Conservation (phyloP, 441 rosid species). For the Melastoma candidum region DNA sequence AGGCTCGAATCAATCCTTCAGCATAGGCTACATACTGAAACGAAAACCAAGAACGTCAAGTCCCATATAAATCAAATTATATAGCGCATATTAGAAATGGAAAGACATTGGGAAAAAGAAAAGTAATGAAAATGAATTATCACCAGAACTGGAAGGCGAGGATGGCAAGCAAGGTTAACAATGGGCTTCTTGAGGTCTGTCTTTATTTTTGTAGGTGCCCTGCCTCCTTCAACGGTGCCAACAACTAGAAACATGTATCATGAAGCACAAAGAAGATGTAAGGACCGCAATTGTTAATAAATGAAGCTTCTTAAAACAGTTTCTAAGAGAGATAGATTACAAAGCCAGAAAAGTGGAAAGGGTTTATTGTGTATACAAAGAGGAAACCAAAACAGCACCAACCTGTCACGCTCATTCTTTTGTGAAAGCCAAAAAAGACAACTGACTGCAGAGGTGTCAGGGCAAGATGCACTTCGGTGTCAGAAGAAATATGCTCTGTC, state of each 20-base stretch:
- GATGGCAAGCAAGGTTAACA: conserved; percentile 98
- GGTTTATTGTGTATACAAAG: neutral
- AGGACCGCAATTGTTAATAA: too few relatives aligned
- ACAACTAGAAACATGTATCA: conserved; percentile 52
- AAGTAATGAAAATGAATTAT: conserved; percentile 11
- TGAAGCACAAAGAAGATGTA: conserved; percentile 7
- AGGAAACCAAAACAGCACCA: conserved; percentile 12
- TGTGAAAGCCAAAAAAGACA: conserved; percentile 91
- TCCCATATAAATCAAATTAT: too few relatives aligned
- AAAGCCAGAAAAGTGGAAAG: too few relatives aligned
- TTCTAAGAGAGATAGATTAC: too few relatives aligned
- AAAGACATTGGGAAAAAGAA: neutral
- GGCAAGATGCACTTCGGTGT: conserved; percentile 91
- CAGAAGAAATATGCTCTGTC: conserved; percentile 63
- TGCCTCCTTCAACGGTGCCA: conserved; percentile 98
- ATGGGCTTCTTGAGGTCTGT: conserved; percentile 95
- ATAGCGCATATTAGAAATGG: too few relatives aligned
- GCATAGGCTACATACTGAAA: conserved; percentile 98
- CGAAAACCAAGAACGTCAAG: conserved; percentile 3
- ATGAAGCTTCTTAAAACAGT: too few relatives aligned
- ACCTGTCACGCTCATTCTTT: conserved; percentile 99
- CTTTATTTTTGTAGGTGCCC: conserved; percentile 92
- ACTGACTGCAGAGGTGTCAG: conserved; percentile 95
- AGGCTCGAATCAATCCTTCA: conserved; percentile 96
- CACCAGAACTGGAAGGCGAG: conserved; percentile 96